phyloP scores from a whole-genome alignment of 2,329 filamentous ascomycete species.

The Teratosphaeriaceae sp. region DNA sequence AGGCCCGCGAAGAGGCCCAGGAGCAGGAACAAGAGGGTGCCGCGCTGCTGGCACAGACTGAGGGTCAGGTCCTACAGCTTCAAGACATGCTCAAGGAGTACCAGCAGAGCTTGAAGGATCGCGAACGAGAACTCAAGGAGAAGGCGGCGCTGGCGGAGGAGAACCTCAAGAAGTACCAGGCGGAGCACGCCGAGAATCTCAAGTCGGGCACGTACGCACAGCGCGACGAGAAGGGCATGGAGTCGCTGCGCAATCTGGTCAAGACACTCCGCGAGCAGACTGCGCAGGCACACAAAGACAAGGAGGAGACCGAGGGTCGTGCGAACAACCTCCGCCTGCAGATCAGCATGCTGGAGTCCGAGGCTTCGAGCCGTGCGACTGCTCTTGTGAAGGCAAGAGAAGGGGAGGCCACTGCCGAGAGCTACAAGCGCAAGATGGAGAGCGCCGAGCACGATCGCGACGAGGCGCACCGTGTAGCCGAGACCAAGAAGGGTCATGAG shows the following conservation, averaged over 20 bases:
- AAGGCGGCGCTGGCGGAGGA: slow-evolving; percentile 26
- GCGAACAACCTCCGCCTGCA: slow-evolving; percentile 31
- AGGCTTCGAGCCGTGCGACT: slow-evolving; percentile 14
- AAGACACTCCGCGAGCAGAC: slow-evolving; percentile 49
- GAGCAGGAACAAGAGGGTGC: slow-evolving; percentile 36
- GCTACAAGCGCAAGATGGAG: slow-evolving; percentile 27
- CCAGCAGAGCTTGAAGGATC: slow-evolving; percentile 13
- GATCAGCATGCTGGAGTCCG: slow-evolving; percentile 24
- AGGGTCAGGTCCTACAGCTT: slow-evolving; percentile 47
- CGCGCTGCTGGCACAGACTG: slow-evolving; percentile 17
- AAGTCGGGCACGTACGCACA: slow-evolving; percentile 44
- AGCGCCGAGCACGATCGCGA: slow-evolving; percentile 23
- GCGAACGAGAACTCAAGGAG: slow-evolving; percentile 40
- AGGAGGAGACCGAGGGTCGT: slow-evolving; percentile 39
- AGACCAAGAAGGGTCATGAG: slow-evolving; percentile 24
- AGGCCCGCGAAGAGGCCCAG: slow-evolving; percentile 32
- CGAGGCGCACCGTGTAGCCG: slow-evolving; percentile 16
- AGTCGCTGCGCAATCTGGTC: slow-evolving; percentile 50
- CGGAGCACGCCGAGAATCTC: slow-evolving; percentile 39
- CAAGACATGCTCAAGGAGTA: slow-evolving; percentile 39
- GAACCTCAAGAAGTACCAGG: slow-evolving; percentile 32
- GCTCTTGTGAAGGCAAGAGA: slow-evolving; percentile 16
- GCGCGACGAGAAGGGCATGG: slow-evolving; percentile 45
- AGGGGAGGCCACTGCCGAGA: slow-evolving; percentile 12
- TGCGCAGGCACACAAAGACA: slow-evolving; percentile 46